Conservation (phyloP, 331 rosid genomes). For the Quercus phellos region DNA sequence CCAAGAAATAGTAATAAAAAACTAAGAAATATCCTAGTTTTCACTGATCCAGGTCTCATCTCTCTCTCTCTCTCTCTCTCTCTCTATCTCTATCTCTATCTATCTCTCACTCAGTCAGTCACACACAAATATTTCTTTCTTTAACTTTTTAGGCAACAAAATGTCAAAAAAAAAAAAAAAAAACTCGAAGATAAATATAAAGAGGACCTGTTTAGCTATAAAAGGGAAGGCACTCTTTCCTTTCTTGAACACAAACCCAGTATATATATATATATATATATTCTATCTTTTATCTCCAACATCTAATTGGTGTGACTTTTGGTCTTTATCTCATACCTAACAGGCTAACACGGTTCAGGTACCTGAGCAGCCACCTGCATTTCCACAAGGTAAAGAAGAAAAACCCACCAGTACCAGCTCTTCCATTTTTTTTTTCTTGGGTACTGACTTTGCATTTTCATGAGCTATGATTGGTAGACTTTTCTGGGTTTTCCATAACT, state of each 20-base stretch:
- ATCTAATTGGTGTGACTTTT: not conserved
- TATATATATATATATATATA: not conserved
- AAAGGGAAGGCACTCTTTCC: conserved; percentile 10
- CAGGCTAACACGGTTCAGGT: too few relatives aligned
- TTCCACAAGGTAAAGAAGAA: not conserved
- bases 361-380: too few relatives aligned
- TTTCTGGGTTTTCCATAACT: not conserved
- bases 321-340: not conserved
- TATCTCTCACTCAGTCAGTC: not conserved
- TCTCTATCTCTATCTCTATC: not conserved
- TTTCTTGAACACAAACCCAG: conserved; percentile 6
- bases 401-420: not conserved
- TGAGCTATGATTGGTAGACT: not conserved
- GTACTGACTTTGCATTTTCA: not conserved
- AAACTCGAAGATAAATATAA: not conserved
- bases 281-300: not conserved
- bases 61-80: not conserved
- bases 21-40: not conserved
- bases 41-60: not conserved
- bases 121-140: not conserved
- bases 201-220: conserved; percentile 6
- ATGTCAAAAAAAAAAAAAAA: not conserved
- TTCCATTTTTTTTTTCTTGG: too few relatives aligned
- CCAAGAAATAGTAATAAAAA: not conserved
- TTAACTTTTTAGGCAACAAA: not conserved